Evolutionary conservation across 2,329 filamentous ascomycete genomes (phyloP), one percentile per base, ranked within the genome.

Genomic region (Cladophialophora exuberans): DNA sequence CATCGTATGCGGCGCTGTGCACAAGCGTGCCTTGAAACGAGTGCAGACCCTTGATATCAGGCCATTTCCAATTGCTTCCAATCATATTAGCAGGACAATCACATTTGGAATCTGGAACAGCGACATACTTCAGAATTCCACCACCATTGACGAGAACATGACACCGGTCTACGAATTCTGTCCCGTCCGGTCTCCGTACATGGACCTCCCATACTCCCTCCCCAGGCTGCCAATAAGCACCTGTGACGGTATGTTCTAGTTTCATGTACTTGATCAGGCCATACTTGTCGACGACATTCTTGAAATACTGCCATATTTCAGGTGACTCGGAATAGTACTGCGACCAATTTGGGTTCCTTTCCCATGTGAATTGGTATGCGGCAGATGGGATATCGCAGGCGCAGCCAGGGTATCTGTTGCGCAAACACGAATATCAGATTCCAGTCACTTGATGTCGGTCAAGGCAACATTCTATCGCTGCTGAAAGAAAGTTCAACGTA

Each of bases 361-460:
- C 61, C 45, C 57, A 63, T 10, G 57, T 61, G 46, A 56, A 63
- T 52, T 80, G 54, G 36, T 63, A 62, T 20, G 46, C 51, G 10
- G 48, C 56, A 9, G 55, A 42, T 6, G 76, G 76, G 22, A 78
- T 76, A 60, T 79, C 75, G 63, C 75, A 75, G 23, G 72, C 67
- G 64, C 75, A 73, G 7, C 73, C 74, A 4, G 72, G 71, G 49
- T 75, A 72, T 49, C 50, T 49, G 17, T 18, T 11, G n/a, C 39
- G 39, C 11, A 13, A 39, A 7, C 17, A 20, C n/a, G 13, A 39
- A 20, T 18, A n/a, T n/a, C n/a, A n/a, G n/a, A n/a, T n/a, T 39
- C 15, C 18, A 22, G n/a, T 22, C 13, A 25, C 22, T 5, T 42
- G 4, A 42, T n/a, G 22, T n/a, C 4, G 23, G 39, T 7, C 18